Percentiles rank a stretch among this genome's conserved stretches.
Conservation (phyloP, 2,329 filamentous ascomycete species). For the Nemania bipapillata region DNA sequence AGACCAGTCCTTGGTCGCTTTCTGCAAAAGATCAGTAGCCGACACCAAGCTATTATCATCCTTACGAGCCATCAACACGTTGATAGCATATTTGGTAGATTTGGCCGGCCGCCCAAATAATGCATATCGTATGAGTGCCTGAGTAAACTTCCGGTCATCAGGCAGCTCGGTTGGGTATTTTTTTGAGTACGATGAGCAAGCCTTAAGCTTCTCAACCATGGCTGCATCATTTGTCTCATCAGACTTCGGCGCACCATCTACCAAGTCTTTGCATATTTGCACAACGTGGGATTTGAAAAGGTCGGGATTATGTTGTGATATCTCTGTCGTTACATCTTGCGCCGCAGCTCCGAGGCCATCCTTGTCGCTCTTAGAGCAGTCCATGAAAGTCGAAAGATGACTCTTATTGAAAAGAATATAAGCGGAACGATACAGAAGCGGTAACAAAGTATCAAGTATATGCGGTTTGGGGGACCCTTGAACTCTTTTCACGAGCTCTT, state of each 20-base stretch:
- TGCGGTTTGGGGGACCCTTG: slow-evolving; percentile 72
- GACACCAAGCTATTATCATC: slow-evolving; percentile 82
- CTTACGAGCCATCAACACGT: slow-evolving; percentile 81
- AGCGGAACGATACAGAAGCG: slow-evolving; percentile 83
- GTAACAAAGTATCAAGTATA: slow-evolving; percentile 81
- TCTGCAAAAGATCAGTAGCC: slow-evolving; percentile 82
- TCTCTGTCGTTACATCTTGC: slow-evolving; percentile 90
- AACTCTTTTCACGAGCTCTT: slow-evolving; percentile 85
- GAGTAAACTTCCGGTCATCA: slow-evolving; percentile 79
- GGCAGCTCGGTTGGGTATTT: slow-evolving; percentile 87
- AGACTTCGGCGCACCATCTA: slow-evolving; percentile 79
- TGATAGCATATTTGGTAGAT: slow-evolving; percentile 92
- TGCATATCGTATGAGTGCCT: slow-evolving; percentile 84
- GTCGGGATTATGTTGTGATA: slow-evolving; percentile 87
- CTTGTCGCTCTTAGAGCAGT: slow-evolving; percentile 84
- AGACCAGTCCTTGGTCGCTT: slow-evolving; percentile 77
- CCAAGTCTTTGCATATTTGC: slow-evolving; percentile 86
- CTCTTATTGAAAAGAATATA: slow-evolving; percentile 93
- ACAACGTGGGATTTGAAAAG: slow-evolving; percentile 93
- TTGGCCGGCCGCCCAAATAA: slow-evolving; percentile 82
- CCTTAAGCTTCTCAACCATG: slow-evolving; percentile 91
- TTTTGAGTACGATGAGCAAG: slow-evolving; percentile 89
- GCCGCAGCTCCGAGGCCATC: slow-evolving; percentile 80
- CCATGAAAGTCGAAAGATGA: slow-evolving; percentile 89
- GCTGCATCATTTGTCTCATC: slow-evolving; percentile 74